Evolutionary conservation across 1,284 basidiomycete species (phyloP), one percentile per base, ranked within the genome.

Genomic region (Ceratobasidium sp.): DNA sequence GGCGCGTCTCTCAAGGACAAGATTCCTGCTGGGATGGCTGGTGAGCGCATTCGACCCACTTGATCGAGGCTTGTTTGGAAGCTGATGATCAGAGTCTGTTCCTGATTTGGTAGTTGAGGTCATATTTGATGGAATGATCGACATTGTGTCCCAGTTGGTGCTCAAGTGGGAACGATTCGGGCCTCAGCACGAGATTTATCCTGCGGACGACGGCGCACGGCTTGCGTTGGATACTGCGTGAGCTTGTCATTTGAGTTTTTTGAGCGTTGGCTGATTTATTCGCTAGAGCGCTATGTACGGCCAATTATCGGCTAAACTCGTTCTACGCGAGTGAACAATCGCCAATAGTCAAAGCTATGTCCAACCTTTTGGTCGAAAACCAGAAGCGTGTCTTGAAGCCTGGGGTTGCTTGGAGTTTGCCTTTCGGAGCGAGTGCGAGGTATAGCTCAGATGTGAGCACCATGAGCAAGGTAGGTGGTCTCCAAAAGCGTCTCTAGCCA

Each of bases 61-160:
- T 51, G 89, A 88, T 82, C 90, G 89, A 89, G 86, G 83, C 13
- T 83, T 87, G 51, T 87, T 39, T 87, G 87, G 53, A 28, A 39
- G 20, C 39, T 28, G 28, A 7, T 40, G 10, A 33, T 69, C 42
- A 44, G 12, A n/a, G 9, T n/a, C 39, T 44, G 39, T 20, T n/a
- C 23, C 33, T 5, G 13, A 40, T 33, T 23, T 39, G 44, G 84
- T 86, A 2, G 86, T 90, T 78, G 85, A 85, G 61, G 85, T 85
- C 79, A 90, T 90, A 89, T 88, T 89, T 82, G 85, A 85, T 64
- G 86, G 86, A 80, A 89, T 89, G 89, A 81, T 85, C 33, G 89
- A 90, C 79, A 86, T 90, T 61, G 84, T 85, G n/a, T 83, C 84
- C 40, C 89, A 90, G 81, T 85, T 90, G 75, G 80, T 89, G 18